phyloP scores from a whole-genome alignment of 2,329 filamentous ascomycete species.

The Plectosphaerella sp. region DNA sequence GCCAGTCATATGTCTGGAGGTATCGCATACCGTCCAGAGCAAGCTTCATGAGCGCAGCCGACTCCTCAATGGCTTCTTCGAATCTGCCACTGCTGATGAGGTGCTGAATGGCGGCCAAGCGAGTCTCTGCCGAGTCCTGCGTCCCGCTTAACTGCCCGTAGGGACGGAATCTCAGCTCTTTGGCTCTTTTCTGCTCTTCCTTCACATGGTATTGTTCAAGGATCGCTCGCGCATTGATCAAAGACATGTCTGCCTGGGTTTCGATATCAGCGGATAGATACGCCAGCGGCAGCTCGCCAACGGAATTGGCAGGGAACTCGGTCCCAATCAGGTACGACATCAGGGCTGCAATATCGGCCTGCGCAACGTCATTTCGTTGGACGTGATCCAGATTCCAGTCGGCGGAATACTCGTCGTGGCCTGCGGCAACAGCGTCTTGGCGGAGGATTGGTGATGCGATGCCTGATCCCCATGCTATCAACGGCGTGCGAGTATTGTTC shows the following conservation, averaged over 20 bases:
- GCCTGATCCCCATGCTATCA: slow-evolving; percentile 91
- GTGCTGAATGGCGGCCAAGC: slow-evolving; percentile 61
- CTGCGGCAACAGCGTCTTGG: slow-evolving; percentile 56
- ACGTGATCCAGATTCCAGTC: slow-evolving; percentile 84
- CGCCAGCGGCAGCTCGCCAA: slow-evolving; percentile 83
- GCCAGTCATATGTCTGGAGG: slow-evolving; percentile 96
- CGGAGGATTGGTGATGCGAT: slow-evolving; percentile 68
- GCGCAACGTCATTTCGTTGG: slow-evolving; percentile 82
- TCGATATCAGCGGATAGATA: slow-evolving; percentile 69
- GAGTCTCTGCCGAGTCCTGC: slow-evolving; percentile 58
- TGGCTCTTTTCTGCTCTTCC: slow-evolving; percentile 74
- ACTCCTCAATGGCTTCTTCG: slow-evolving; percentile 75
- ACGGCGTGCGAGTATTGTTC: slow-evolving; percentile 89
- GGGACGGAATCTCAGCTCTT: slow-evolving; percentile 71
- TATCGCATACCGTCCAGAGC: slow-evolving; percentile 83
- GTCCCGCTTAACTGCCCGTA: slow-evolving; percentile 66
- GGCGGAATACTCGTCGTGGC: slow-evolving; percentile 86
- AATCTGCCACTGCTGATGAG: slow-evolving; percentile 63
- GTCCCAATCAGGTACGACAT: slow-evolving; percentile 91
- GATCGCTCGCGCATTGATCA: slow-evolving; percentile 82
- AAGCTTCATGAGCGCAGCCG: slow-evolving; percentile 70
- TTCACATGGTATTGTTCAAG: slow-evolving; percentile 96
- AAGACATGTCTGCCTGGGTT: slow-evolving; percentile 77
- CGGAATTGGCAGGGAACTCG: slow-evolving; percentile 92
- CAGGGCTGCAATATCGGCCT: slow-evolving; percentile 89